Conservation (phyloP, 305 asterid genomes). For the Andrographis paniculata region DNA sequence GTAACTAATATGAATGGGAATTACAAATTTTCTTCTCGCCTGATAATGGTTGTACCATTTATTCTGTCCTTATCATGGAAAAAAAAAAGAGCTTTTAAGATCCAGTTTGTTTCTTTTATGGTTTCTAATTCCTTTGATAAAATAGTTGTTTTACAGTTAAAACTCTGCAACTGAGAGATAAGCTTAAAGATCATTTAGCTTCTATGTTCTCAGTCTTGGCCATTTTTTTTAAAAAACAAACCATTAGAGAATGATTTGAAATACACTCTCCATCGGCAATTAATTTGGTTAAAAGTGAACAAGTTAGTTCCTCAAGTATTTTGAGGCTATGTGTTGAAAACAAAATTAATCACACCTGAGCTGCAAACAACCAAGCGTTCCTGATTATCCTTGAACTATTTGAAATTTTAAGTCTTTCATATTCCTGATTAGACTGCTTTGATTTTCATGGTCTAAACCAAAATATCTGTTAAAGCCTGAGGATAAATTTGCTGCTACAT, state of each 20-base stretch:
- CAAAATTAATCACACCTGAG: neutral
- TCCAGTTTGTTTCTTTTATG: no score
- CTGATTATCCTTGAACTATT: neutral
- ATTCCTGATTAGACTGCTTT: no score
- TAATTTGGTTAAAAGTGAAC: constrained; percentile 1
- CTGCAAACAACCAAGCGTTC: constrained; percentile 1
- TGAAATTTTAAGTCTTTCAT: no score
- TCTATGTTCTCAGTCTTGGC: neutral
- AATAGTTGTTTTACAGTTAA: no score
- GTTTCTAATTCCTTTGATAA: no score
- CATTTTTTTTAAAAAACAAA: neutral
- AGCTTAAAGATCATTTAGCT: no score
- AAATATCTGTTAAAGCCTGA: neutral
- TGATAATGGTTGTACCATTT: neutral
- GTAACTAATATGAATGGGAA: constrained; percentile 1
- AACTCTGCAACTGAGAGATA: no score
- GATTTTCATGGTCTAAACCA: neutral
- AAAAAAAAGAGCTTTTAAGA: no score
- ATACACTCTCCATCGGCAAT: neutral
- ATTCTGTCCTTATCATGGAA: neutral
- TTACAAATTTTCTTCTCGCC: neutral
- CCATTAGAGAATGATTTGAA: neutral
- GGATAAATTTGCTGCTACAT: no score
- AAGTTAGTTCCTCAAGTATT: neutral
- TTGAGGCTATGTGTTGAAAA: neutral